A percentile compares a stretch with the other conserved stretches of the same genome.
Evolutionary conservation across 805 yeast species (phyloP).

Genomic region (Yamadazyma ubonensis): DNA sequence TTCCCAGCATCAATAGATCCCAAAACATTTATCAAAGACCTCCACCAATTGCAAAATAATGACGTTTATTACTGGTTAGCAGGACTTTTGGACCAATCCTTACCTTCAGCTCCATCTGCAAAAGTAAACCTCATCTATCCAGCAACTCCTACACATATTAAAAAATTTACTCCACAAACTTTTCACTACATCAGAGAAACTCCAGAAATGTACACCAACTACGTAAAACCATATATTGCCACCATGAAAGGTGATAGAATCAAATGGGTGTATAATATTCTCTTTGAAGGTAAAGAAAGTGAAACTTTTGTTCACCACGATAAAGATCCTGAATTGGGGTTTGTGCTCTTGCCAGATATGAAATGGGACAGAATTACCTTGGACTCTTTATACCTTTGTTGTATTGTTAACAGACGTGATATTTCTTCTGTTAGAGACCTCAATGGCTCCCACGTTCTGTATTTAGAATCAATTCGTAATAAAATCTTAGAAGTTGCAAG

Average conservation of each 20-base stretch:
- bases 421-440: slow-evolving; percentile 77
- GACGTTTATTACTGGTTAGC: slow-evolving; percentile 87
- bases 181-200: slow-evolving; percentile 72
- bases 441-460: slow-evolving; percentile 53
- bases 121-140: slow-evolving; percentile 83
- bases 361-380: slow-evolving; percentile 84
- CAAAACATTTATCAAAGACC: slow-evolving; percentile 18
- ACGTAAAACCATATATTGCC: slow-evolving; percentile 73
- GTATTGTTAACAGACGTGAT: slow-evolving; percentile 68
- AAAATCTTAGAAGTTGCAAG: slow-evolving; percentile 48
- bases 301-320: slow-evolving; percentile 76
- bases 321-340: slow-evolving; percentile 53
- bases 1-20: slow-evolving; percentile 25
- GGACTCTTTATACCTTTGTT: slow-evolving; percentile 73
- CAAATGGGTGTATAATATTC: slow-evolving; percentile 87
- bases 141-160: slow-evolving; percentile 82
- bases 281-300: slow-evolving; percentile 78
- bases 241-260: slow-evolving; percentile 75
- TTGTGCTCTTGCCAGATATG: slow-evolving; percentile 88
- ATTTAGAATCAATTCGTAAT: slow-evolving; percentile 48
- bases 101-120: slow-evolving; percentile 53
- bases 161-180: slow-evolving; percentile 66
- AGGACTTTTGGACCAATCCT: slow-evolving; percentile 47
- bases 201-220: slow-evolving; percentile 62
- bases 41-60: slow-evolving; percentile 55